Evolutionary conservation across 106 monocot genomes (phyloP).

Genomic region (Phalaenopsis aphrodite): DNA sequence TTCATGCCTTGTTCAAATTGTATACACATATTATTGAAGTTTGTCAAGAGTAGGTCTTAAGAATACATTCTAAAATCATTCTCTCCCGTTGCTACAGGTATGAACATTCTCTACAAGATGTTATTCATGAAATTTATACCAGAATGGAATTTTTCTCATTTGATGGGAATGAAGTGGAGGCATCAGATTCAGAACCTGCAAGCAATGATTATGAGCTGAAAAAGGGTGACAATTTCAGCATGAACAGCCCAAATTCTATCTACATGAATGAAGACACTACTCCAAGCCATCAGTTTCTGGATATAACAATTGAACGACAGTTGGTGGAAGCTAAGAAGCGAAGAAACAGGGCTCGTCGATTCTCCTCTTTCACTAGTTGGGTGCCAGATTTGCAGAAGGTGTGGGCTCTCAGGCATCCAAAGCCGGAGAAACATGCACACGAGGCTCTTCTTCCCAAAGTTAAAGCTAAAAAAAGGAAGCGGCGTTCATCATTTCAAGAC

Average conservation of each 20-base stretch:
- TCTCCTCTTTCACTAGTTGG: constrained; percentile 67
- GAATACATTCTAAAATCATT: not conserved
- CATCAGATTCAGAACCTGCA: constrained; percentile 29
- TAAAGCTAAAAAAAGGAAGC: constrained; percentile 31
- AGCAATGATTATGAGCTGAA: constrained; percentile 38
- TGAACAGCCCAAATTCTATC: not conserved
- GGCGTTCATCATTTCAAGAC: constrained; percentile 20
- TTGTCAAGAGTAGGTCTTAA: not conserved
- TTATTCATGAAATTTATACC: constrained; percentile 55
- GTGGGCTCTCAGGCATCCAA: constrained; percentile 64
- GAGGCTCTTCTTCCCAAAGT: constrained; percentile 5
- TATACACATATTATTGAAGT: not conserved
- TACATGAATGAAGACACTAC: constrained; percentile 1
- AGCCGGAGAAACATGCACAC: constrained; percentile 9
- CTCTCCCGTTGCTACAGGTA: constrained; percentile 39
- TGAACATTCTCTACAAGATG: constrained; percentile 34
- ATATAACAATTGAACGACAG: constrained; percentile 12
- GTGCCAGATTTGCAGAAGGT: constrained; percentile 67
- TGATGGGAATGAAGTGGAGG: constrained; percentile 38
- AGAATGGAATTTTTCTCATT: constrained; percentile 80
- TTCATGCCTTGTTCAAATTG: not conserved
- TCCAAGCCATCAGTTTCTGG: not conserved
- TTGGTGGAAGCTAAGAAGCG: constrained; percentile 47
- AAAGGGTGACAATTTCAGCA: constrained; percentile 6
- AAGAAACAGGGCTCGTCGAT: constrained; percentile 57